phyloP scores from a whole-genome alignment of 352 stramenopile species.

The Phytophthora boehmeriae region DNA sequence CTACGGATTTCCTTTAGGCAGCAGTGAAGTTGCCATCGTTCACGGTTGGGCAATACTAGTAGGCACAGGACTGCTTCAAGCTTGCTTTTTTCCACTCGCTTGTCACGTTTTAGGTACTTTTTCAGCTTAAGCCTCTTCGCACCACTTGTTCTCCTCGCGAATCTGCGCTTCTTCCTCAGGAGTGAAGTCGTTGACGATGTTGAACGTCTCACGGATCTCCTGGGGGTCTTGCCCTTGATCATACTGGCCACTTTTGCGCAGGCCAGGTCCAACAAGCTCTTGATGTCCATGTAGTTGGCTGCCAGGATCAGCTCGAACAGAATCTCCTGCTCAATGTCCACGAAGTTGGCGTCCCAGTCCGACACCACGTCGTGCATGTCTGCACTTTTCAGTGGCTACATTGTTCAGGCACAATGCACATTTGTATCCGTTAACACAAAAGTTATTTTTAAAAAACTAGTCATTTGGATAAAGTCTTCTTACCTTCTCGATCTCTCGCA shows the following conservation, averaged over 20 bases:
- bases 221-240: conserved; percentile 98
- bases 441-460: background rate
- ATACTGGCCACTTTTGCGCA: conserved; percentile 94
- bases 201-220: conserved; percentile 99
- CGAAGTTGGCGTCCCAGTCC: conserved; percentile 99
- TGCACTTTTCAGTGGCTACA: conserved; percentile 95
- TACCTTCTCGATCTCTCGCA: conserved; percentile 99
- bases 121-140: conserved; percentile 94
- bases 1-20: no score
- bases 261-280: conserved; percentile 92
- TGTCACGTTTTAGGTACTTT: no score
- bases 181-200: conserved; percentile 99
- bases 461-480: background rate
- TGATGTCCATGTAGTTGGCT: conserved; percentile 99
- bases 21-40: no score
- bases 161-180: conserved; percentile 99
- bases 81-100: background rate
- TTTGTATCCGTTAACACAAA: conserved; percentile 12
- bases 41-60: no score
- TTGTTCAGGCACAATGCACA: no score
- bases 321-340: conserved; percentile 98
- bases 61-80: no score
- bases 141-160: conserved; percentile 99
- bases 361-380: conserved; percentile 99
- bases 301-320: conserved; percentile 99